Evolutionary conservation across 768 basidiomycete genomes (phyloP), one percentile per base, ranked within the genome.

Genomic region (Piloderma croceum): DNA sequence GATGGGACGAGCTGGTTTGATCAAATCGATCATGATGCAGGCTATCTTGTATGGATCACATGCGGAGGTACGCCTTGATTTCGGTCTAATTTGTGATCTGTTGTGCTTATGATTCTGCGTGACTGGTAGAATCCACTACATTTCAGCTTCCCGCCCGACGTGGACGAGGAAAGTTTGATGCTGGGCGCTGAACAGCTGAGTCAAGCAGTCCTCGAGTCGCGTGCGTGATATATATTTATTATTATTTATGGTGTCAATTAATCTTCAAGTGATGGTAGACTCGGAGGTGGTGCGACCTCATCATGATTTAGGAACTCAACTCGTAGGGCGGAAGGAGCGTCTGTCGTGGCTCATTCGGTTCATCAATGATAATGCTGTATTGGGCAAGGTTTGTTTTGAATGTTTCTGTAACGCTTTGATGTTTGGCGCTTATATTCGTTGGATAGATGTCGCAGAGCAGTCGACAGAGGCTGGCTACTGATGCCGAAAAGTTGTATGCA

Each of bases 401-500:
- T 34, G 11, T 38, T n/a, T 32, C 20, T 40, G 11, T 36, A 13
- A 29, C 39, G 10, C 9, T 23, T 37, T 17, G 19, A 12, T 19
- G 21, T 24, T 29, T 15, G 17, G 24, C 19, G 31, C 31, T n/a
- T 29, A 34, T 11, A 36, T 27, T 38, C 40, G 24, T 40, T 19
- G 18, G 32, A 17, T 51, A 93, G 90, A 81, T 94, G 60, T 83
- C 91, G 6, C 89, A 89, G 65, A 60, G 71, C 27, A 79, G 81
- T 44, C 77, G 90, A 15, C 81, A 91, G 51, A 69, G 71, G 20
- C 66, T 97, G 13, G 82, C 80, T 25, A 76, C 72, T 15, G 86
- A 96, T 53, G 90, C 89, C 2, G 93, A 96, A 61, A 90, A 88
- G 52, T 68, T 94, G 13, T 82, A 82, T 46, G 85, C 89, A 2